Conservation (phyloP, 352 stramenopile genomes). For the Globisporangium radiosum region DNA sequence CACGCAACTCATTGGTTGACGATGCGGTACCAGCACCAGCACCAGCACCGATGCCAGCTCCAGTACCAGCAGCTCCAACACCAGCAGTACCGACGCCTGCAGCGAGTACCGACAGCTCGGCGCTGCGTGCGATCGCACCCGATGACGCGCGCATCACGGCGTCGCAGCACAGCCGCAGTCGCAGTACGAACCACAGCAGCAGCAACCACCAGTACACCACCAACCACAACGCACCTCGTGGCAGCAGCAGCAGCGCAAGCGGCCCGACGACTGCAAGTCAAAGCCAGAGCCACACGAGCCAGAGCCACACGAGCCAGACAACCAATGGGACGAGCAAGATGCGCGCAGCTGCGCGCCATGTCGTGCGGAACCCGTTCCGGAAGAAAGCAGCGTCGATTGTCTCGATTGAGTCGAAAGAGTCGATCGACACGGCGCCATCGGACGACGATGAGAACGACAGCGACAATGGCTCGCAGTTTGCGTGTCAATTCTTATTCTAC, state of each 20-base stretch:
- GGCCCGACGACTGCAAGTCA: background rate
- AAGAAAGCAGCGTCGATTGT: slow-evolving; percentile 18
- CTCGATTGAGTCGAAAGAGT: slow-evolving; percentile 16
- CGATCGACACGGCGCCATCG: slow-evolving; percentile 19
- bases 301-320: slow-evolving; percentile 7
- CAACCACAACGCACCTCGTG: background rate
- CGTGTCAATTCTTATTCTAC: slow-evolving; percentile 53
- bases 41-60: background rate
- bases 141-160: slow-evolving; percentile 14
- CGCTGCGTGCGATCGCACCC: slow-evolving; percentile 21
- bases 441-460: slow-evolving; percentile 21
- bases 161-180: slow-evolving; percentile 1
- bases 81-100: background rate
- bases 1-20: slow-evolving; percentile 8
- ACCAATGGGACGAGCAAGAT: background rate
- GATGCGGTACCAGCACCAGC: background rate
- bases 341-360: slow-evolving; percentile 2
- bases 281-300: background rate
- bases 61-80: background rate
- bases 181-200: background rate
- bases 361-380: slow-evolving; percentile 20
- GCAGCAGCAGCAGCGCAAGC: background rate
- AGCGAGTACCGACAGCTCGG: background rate
- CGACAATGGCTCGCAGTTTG: slow-evolving; percentile 10
- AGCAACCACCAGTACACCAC: background rate